phyloP scores from a whole-genome alignment of 495 filamentous ascomycete species.

The Hypomontagnella submonticulosa region DNA sequence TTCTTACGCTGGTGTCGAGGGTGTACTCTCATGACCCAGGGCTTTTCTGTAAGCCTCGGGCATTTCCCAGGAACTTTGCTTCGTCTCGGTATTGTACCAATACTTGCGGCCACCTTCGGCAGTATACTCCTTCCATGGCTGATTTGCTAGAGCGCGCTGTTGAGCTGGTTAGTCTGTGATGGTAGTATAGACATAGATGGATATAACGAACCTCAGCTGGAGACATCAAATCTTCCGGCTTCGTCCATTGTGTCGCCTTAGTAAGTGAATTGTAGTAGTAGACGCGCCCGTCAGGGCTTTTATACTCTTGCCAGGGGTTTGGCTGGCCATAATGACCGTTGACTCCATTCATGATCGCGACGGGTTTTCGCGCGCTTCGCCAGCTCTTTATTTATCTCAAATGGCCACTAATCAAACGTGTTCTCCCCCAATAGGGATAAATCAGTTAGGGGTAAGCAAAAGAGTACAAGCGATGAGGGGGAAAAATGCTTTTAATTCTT shows the following conservation, averaged over 20 bases:
- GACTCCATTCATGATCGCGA: conserved; percentile 71
- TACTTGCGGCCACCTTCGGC: conserved; percentile 88
- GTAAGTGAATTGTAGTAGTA: conserved; percentile 94
- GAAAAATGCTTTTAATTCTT: no score
- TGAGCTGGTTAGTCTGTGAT: conserved; percentile 17
- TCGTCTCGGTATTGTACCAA: conserved; percentile 91
- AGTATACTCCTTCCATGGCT: conserved; percentile 94
- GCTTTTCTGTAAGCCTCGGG: conserved; percentile 83
- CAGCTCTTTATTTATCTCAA: conserved; percentile 2
- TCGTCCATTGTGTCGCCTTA: conserved; percentile 92
- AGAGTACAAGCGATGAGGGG: no score
- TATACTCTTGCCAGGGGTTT: conserved; percentile 82
- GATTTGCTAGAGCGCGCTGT: conserved; percentile 81
- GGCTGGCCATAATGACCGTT: conserved; percentile 64
- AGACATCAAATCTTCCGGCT: conserved; percentile 90
- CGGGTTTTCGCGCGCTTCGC: conserved; percentile 5
- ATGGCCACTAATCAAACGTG: not conserved
- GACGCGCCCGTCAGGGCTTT: conserved; percentile 82
- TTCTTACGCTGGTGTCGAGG: conserved; percentile 72
- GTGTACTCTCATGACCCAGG: conserved; percentile 60
- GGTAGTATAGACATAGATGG: conserved; percentile 13
- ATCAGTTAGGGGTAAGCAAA: no score
- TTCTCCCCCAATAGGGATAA: conserved; percentile 6
- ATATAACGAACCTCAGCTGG: conserved; percentile 76
- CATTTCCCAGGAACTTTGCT: conserved; percentile 95